A percentile compares a stretch with the other conserved stretches of the same genome.
Evolutionary conservation across 805 yeast genomes (phyloP).

Genomic region (Candida tammaniensis): DNA sequence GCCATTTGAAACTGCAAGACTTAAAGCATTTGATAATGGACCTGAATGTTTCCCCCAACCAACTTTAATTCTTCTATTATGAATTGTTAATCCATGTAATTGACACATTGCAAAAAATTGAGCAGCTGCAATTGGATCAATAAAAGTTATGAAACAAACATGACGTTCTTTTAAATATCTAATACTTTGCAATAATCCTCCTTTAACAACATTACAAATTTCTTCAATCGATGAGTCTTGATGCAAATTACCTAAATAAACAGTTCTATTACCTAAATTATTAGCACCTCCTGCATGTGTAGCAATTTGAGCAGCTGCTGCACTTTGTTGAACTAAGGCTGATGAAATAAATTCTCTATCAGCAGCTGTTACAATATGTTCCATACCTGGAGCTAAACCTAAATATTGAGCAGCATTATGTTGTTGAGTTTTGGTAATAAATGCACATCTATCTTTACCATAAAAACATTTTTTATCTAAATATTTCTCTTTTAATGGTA

Average conservation of each 20-base stretch:
- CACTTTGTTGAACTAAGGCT: slow-evolving; percentile 86
- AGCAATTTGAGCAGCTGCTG: slow-evolving; percentile 97
- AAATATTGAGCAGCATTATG: slow-evolving; percentile 95
- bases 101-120: slow-evolving; percentile 95
- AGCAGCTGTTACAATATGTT: slow-evolving; percentile 70
- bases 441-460: slow-evolving; percentile 94
- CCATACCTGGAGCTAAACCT: slow-evolving; percentile 88
- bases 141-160: slow-evolving; percentile 91
- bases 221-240: slow-evolving; percentile 88
- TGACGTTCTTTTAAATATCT: slow-evolving; percentile 80
- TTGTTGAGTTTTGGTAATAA: slow-evolving; percentile 91
- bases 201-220: slow-evolving; percentile 92
- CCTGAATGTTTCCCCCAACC: slow-evolving; percentile 99
- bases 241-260: slow-evolving; percentile 86
- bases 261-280: slow-evolving; percentile 90
- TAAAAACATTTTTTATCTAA: slow-evolving; percentile 76
- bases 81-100: slow-evolving; percentile 83
- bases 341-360: slow-evolving; percentile 63
- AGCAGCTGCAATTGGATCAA: slow-evolving; percentile 96
- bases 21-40: slow-evolving; percentile 80
- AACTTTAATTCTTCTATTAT: slow-evolving; percentile 80
- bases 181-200: slow-evolving; percentile 85
- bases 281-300: slow-evolving; percentile 91
- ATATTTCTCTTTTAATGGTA: slow-evolving; percentile 69
- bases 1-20: slow-evolving; percentile 88